Evolutionary conservation across 176 grass and related monocot genomes (phyloP), one percentile per base, ranked within the genome.

Genomic region (Metroxylon sagu): DNA sequence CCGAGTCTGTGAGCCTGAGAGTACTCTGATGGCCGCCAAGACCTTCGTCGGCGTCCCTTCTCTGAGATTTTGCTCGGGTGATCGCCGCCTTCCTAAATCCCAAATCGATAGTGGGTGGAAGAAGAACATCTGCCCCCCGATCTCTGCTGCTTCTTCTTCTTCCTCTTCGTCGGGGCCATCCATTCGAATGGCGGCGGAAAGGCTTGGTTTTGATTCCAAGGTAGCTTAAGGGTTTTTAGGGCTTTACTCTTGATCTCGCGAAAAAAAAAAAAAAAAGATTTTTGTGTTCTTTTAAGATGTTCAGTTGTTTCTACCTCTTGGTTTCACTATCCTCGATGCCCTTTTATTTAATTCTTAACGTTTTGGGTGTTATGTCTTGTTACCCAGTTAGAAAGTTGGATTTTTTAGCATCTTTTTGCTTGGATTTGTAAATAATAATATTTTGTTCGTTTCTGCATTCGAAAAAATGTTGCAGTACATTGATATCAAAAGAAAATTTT

Each of bases 131-230:
- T 65, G 23, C 23, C 51, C 51, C 26, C 49, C 7, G 21, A 52
- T 65, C 21, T 29, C 48, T 16, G 62, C 62, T 18, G n/a, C n/a
- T n/a, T n/a, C n/a, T n/a, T n/a, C n/a, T n/a, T 52, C 48, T 18
- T 65, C 49, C 12, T 65, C 62, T 4, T 65, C 49, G 21, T 52
- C 49, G 2, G 15, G 52, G 19, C 62, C 19, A 5, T 52, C 19
- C 2, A 3, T 23, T 28, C 48, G 51, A 16, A 15, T 27, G 17
- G 48, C 19, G 25, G 10, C 19, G 16, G 19, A 65, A 8, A 27
- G 16, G 4, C 14, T 50, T 65, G 4, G 23, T 16, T 7, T 4
- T 4, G 8, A 14, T 18, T 26, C 62, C 51, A 26, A 26, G 18
- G 15, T 12, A 18, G 5, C 50, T 61, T 61, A 4, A 48, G 30